Conservation (phyloP, 371 early-diverging fungal genomes). For the Mortierella sp. region DNA sequence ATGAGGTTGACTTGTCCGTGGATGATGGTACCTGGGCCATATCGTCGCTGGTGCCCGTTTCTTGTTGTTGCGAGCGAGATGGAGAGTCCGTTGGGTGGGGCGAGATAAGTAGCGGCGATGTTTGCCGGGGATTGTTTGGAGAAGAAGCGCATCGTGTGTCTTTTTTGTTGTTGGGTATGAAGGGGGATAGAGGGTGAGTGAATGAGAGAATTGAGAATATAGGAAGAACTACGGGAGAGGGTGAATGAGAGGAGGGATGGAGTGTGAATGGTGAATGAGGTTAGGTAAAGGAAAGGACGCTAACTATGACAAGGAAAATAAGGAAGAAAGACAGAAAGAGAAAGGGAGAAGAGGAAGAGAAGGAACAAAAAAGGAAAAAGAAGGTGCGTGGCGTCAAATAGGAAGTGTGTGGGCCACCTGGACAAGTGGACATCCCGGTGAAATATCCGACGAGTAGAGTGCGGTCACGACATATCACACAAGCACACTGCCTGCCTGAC, state of each 20-base stretch:
- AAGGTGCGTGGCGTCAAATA: background rate
- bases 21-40: constrained; percentile 37
- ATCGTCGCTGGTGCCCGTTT: constrained; percentile 19
- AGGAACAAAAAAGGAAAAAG: background rate
- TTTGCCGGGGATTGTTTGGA: constrained; percentile 11
- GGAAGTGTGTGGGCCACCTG: background rate
- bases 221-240: background rate
- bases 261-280: background rate
- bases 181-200: background rate
- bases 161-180: background rate
- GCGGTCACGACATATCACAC: no score
- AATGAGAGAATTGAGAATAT: background rate
- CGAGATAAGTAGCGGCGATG: constrained; percentile 18
- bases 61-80: constrained; percentile 24
- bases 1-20: constrained; percentile 36
- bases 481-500: no score
- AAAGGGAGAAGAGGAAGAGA: background rate
- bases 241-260: background rate
- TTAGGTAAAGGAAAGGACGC: background rate
- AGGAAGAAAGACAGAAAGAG: background rate
- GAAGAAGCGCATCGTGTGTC: constrained; percentile 30
- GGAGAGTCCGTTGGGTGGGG: constrained; percentile 22
- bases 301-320: no score
- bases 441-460: no score
- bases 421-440: no score